Evolutionary conservation across 2,329 filamentous ascomycete species (phyloP).

Genomic region (Diaporthe capsici): DNA sequence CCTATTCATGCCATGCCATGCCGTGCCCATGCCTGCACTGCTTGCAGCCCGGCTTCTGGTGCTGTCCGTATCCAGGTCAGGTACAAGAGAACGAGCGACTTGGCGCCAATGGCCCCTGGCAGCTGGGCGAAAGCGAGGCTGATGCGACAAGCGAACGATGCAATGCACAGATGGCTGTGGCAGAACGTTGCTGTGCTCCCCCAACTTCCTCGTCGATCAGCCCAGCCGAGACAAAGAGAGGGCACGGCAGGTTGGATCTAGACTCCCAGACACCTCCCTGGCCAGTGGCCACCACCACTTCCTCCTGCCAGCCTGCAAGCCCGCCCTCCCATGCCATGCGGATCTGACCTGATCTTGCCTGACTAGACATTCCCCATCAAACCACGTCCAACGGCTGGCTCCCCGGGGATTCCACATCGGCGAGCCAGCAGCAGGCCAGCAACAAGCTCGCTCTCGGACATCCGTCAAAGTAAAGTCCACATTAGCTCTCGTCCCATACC

Average conservation of each 20-base stretch:
- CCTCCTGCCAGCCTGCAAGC: background rate
- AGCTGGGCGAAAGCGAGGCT: constrained; percentile 4
- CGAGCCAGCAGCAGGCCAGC: constrained; percentile 23
- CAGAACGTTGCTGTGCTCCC: constrained; percentile 2
- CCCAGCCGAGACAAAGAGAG: constrained; percentile 21
- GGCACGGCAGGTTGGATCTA: constrained; percentile 3
- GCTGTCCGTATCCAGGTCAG: constrained; percentile 12
- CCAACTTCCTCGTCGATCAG: background rate
- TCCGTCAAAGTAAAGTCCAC: constrained; percentile 24
- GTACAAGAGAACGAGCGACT: constrained; percentile 6
- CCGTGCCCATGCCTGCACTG: constrained; percentile 9
- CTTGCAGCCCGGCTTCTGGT: background rate
- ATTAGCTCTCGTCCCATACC: constrained; percentile 27
- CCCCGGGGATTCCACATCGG: constrained; percentile 27
- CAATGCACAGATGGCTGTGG: constrained; percentile 1
- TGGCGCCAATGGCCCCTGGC: constrained; percentile 6
- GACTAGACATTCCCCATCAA: constrained; percentile 32
- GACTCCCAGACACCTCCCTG: background rate
- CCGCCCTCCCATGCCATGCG: constrained; percentile 9
- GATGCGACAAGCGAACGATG: background rate
- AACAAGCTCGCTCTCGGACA: constrained; percentile 29
- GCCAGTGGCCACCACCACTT: background rate
- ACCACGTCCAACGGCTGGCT: background rate
- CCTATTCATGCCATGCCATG: constrained; percentile 23
- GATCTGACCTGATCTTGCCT: constrained; percentile 29